Conservation (phyloP, 2,329 filamentous ascomycete species). For the Chalaropsis ovoidea region DNA sequence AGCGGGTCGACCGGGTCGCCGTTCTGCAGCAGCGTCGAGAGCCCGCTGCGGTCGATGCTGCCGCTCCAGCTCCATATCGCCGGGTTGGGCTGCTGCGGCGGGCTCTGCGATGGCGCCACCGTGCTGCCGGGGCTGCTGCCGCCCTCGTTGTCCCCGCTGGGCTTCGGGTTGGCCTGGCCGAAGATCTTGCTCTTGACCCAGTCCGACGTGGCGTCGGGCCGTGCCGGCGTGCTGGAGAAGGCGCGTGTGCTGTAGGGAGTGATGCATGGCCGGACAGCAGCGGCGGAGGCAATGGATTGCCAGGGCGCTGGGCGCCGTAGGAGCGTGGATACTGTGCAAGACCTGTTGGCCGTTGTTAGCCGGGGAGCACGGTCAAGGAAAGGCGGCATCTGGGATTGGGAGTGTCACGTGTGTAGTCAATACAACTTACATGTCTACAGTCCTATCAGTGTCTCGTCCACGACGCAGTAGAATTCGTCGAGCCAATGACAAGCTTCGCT, state of each 20-base stretch:
- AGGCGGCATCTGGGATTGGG: background rate
- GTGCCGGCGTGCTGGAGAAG: slow-evolving; percentile 19
- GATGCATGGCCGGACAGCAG: background rate
- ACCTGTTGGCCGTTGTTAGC: slow-evolving; percentile 16
- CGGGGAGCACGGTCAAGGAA: background rate
- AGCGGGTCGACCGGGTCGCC: slow-evolving; percentile 22
- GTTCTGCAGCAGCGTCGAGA: slow-evolving; percentile 27
- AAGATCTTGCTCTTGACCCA: slow-evolving; percentile 22
- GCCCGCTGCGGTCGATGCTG: slow-evolving; percentile 32
- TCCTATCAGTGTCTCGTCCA: background rate
- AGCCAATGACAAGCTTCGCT: background rate
- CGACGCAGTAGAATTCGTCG: background rate
- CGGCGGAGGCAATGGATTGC: background rate
- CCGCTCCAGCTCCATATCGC: slow-evolving; percentile 22
- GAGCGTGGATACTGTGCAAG: slow-evolving; percentile 16
- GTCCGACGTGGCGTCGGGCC: background rate
- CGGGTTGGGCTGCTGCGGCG: slow-evolving; percentile 22
- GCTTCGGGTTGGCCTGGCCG: slow-evolving; percentile 17
- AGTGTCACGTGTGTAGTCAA: background rate
- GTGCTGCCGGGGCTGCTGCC: background rate
- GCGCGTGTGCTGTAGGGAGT: slow-evolving; percentile 8
- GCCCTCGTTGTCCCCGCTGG: background rate
- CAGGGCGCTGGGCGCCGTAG: slow-evolving; percentile 16
- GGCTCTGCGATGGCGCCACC: slow-evolving; percentile 9
- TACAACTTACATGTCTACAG: slow-evolving; percentile 1